Evolutionary conservation across 345 rosid genomes (phyloP), one percentile per base, ranked within the genome.

Genomic region (Eucalyptus coolabah): DNA sequence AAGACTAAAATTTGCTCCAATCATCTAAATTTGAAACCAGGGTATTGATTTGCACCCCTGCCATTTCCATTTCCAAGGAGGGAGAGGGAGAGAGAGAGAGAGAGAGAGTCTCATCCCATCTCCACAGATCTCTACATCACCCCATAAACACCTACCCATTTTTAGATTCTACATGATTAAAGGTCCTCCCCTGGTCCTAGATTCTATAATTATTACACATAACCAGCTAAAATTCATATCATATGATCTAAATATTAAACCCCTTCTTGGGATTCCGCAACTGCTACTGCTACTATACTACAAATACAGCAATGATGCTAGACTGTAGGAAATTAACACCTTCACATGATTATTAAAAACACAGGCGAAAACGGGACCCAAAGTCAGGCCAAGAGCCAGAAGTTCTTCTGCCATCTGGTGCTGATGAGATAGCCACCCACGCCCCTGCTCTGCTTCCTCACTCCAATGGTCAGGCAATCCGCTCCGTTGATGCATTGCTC

Each of bases 401-500:
- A 98, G 89, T 98, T 95, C 86, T 96, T 98, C 93, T 95, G 98
- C 96, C 98, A 95, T 88, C 96, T 91, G 88, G 99, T 98, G 96
- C 94, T 98, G 89, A 98, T 94, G 81, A 98, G 93, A 88, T 97
- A 98, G 37, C 99, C 98, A 86, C 98, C 93, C 54, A 93, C 92
- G 30, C 98, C 96, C 86, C 91, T 94, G 96, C 98, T 95, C 94
- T 96, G 99, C 93, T 95, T 97, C 94, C 94, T 95, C 37, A 98
- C 99, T 88, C 99, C 99, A 32, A 98, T 93, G 37, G 99, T 95
- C 89, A 96, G 91, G 92, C 99, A 98, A 87, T 94, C 98, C 83
- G 95, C 95, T 86, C 91, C 93, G 87, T 92, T 93, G 93, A 98
- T 97, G 93, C 99, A 97, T 45, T 94, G 90, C 89, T 95, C 96